These are phyloP conservation scores for Flaveria sonorensis DNA, from an alignment of 129 eudicot species.

Conservation along the genomic window DNA sequence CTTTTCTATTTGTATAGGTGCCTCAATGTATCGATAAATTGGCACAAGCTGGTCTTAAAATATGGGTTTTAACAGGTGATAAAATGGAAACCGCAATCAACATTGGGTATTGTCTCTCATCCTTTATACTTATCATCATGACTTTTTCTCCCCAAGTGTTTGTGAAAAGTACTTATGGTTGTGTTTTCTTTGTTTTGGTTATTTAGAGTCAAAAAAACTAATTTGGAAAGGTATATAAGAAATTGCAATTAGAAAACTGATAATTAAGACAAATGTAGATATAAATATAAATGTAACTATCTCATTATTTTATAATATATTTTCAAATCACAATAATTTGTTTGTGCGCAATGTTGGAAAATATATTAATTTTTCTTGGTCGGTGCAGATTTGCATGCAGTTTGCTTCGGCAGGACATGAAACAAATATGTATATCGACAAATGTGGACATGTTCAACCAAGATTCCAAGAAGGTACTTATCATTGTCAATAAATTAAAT, in stretches of 20 bases:
- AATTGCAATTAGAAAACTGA: background rate
- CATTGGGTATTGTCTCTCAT: slow-evolving; percentile 70
- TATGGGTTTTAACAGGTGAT: slow-evolving; percentile 99
- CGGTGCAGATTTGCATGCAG: slow-evolving; percentile 81
- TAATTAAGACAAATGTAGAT: background rate
- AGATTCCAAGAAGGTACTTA: slow-evolving; percentile 66
- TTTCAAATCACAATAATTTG: background rate
- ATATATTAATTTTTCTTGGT: background rate
- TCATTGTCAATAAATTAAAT: background rate
- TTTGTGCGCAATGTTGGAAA: background rate
- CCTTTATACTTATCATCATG: background rate
- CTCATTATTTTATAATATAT: background rate
- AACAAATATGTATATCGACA: slow-evolving; percentile 74
- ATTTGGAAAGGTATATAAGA: background rate
- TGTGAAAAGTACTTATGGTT: background rate
- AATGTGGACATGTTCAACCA: slow-evolving; percentile 49
- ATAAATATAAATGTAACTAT: background rate
- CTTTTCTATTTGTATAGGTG: slow-evolving; percentile 48
- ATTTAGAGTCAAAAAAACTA: background rate
- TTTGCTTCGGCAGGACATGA: slow-evolving; percentile 97
- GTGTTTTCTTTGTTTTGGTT: background rate
- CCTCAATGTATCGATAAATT: slow-evolving; percentile 98
- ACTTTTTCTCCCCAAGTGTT: background rate
- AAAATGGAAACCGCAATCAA: slow-evolving; percentile 99
- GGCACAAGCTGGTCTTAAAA: slow-evolving; percentile 97